Percentiles rank a stretch among this genome's conserved stretches.
Conservation (phyloP, 1,284 basidiomycete genomes). For the Ustilago sp. region DNA sequence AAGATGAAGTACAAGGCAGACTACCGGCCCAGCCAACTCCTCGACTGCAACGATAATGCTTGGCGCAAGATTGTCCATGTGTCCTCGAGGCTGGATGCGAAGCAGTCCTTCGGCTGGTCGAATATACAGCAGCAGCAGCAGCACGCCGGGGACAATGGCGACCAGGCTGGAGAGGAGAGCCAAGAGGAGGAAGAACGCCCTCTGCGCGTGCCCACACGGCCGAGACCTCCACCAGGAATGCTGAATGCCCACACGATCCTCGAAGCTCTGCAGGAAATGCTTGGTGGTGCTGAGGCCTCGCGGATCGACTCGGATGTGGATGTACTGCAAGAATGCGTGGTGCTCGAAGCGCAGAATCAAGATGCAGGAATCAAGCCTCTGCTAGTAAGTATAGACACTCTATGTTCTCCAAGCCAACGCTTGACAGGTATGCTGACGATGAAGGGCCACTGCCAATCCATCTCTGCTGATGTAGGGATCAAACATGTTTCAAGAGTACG, state of each 20-base stretch:
- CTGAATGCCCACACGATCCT: conserved; percentile 59
- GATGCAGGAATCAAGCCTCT: conserved; percentile 35
- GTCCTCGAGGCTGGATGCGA: conserved; percentile 13
- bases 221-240: conserved; percentile 66
- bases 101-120: conserved; percentile 24
- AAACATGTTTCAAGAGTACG: conserved; percentile 12
- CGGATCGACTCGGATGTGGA: not conserved
- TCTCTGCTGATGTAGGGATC: conserved; percentile 13
- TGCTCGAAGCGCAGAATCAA: conserved; percentile 32
- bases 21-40: conserved; percentile 86
- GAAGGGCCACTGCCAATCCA: not conserved
- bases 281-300: conserved; percentile 9
- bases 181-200: conserved; percentile 40
- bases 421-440: not conserved
- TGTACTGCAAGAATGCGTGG: conserved; percentile 21
- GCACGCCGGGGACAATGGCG: not conserved
- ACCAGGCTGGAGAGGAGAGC: conserved; percentile 23
- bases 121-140: conserved; percentile 2
- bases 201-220: conserved; percentile 43
- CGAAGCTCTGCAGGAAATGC: conserved; percentile 7
- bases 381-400: conserved; percentile 18
- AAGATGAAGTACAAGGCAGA: conserved; percentile 99
- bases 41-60: conserved; percentile 73
- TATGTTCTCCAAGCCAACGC: not conserved
- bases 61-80: conserved; percentile 30